Evolutionary conservation across 176 grass and related monocot genomes (phyloP).

Genomic region (Cymbopogon citratus): DNA sequence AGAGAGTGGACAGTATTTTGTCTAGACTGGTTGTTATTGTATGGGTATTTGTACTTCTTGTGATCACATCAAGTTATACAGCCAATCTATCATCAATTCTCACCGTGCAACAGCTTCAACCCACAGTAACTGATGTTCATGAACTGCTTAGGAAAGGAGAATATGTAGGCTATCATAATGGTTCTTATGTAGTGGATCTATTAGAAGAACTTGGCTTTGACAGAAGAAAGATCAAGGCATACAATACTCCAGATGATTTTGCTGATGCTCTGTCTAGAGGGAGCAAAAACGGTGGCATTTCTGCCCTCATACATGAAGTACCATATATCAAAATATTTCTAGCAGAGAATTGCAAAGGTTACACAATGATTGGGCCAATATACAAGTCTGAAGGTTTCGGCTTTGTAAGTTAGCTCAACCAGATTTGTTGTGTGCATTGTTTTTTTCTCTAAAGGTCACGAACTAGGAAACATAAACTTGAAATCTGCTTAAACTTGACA

Average conservation of each 20-base stretch:
- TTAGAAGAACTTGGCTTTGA: constrained; percentile 34
- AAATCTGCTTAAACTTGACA: background rate
- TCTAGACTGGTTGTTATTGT: constrained; percentile 38
- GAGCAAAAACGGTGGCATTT: constrained; percentile 33
- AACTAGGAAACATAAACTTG: background rate
- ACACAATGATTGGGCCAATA: constrained; percentile 47
- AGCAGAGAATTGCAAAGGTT: constrained; percentile 29
- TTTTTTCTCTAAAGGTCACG: background rate
- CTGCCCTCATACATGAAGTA: constrained; percentile 46
- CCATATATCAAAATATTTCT: constrained; percentile 61
- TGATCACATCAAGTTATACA: constrained; percentile 63
- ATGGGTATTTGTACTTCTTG: constrained; percentile 46
- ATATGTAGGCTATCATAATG: constrained; percentile 39
- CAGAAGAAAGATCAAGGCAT: constrained; percentile 33
- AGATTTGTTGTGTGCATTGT: background rate
- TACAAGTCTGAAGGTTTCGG: constrained; percentile 50
- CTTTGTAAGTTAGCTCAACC: constrained; percentile 14
- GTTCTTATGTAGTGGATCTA: constrained; percentile 27
- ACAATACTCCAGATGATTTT: constrained; percentile 28
- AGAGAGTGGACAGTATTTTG: constrained; percentile 40
- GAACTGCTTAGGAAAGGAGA: constrained; percentile 36
- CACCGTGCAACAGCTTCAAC: constrained; percentile 49
- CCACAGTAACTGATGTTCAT: constrained; percentile 36
- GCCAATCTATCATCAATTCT: constrained; percentile 64
- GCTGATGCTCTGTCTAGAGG: constrained; percentile 26